Base-by-base conservation (phyloP, 768 basidiomycete species). In the Leucosporidium scottii region DNA sequence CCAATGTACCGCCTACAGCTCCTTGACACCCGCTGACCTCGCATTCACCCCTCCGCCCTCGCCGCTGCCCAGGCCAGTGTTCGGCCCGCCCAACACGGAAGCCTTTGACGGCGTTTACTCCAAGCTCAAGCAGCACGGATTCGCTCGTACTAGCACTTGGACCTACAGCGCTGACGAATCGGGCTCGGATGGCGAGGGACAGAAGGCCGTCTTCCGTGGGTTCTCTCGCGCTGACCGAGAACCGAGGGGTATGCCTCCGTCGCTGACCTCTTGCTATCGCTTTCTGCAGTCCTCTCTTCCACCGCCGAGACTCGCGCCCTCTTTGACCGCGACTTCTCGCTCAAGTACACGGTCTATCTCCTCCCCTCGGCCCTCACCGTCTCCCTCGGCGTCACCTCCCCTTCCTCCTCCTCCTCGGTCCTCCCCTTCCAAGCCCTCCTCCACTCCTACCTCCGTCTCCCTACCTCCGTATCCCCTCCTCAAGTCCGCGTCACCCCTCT, bases 381-480 rank as follows among this genome's bases (percentile, higher is more conserved):
- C 47, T 85, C 87, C 75, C 82, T 74, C 49, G 1, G 5, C 31
- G 69, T 71, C 36, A 4, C 2, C 36, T 67, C 67, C 31, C 66
- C 64, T 23, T 21, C 67, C 7, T 13, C 31, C 55, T 54, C 69
- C 10, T 64, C 68, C 64, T 28, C 65, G 21, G 60, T 69, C 2
- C 58, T 70, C 21, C 69, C 96, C 9, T 98, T 94, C 81, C 96
- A 99, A 77, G 89, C 92, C 2, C 82, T 98, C 55, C 83, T 99
- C 62, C 96, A 99, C 79, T 92, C 85, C 59, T 99, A 99, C 79
- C 83, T 96, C 71, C 83, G 83, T 47, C 77, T 80, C 15, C 76
- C 77, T 15, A 60, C 65, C 17, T 64, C 62, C 31, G 57, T 73
- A 84, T 85, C 55, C 85, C 87, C 55, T 79, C 86, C 21, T 78